Base-by-base conservation (phyloP, 768 basidiomycete species). In the Boletus insuetus region DNA sequence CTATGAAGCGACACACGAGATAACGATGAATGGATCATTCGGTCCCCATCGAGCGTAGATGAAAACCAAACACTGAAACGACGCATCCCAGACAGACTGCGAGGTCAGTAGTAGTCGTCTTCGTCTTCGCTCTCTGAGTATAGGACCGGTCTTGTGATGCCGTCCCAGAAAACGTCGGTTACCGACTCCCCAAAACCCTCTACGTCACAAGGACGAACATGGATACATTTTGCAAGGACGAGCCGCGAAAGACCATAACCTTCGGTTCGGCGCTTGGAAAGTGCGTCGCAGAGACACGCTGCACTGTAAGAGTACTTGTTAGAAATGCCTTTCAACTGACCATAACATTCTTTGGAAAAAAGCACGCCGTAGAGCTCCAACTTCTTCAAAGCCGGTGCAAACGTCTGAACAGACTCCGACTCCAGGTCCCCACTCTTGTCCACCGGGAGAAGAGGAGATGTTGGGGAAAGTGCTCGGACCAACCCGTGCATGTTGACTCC, bases 91-190 rank as follows among this genome's bases (percentile, higher is more conserved):
- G 31, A 26, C n/a, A 3, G 45, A 34, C 26, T 8, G 2, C 1
- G 31, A 32, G 19, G 10, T 16, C 9, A 37, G 29, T 9, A 29
- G 8, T 29, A 29, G 12, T 17, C 19, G 13, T 54, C 32, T 4
- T 53, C 53, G 5, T 61, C 44, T 17, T 47, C 51, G 11, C 41
- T 54, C 41, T 43, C 56, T 4, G 31, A 31, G 5, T 31, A 42
- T 29, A 45, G 40, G 3, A 17, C 31, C 16, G 31, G 34, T 41
- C 48, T 53, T 24, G 41, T 51, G 39, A 58, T 8, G 19, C 54
- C 49, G 37, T 69, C 63, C 65, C 65, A 69, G 17, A 52, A 10
- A 38, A 67, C 53, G 12, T 60, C 45, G 40, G 32, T 19, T 29
- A 60, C 62, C 10, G 35, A 53, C 14, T 20, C 42, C 41, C 34